phyloP scores from a whole-genome alignment of 139 green algal species.

The Raphidocelis subcapitata region DNA sequence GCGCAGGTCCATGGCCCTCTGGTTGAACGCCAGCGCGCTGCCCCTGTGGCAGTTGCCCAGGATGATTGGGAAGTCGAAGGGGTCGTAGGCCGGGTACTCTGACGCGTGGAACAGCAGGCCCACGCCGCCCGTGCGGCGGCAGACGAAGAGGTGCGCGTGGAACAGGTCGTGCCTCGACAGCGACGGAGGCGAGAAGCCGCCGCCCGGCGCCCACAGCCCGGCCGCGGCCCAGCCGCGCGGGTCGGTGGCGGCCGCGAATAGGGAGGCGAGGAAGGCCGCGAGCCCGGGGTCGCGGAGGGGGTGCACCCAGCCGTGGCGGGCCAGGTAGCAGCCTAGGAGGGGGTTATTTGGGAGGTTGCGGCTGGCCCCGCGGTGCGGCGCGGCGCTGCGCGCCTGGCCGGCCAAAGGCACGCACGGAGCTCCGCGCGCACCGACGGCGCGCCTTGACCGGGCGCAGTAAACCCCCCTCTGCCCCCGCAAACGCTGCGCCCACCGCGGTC shows the following conservation, averaged over 20 bases:
- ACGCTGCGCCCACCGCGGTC: neutral
- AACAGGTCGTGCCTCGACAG: slow-evolving; percentile 28
- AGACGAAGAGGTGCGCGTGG: slow-evolving; percentile 37
- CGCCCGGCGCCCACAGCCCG: neutral
- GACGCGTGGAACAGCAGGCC: slow-evolving; percentile 40
- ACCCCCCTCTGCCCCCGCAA: neutral
- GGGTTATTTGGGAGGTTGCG: too few species aligned
- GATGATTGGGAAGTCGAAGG: slow-evolving; percentile 21
- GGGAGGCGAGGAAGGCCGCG: slow-evolving; percentile 4
- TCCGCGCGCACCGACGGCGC: too few species aligned
- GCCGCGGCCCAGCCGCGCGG: neutral
- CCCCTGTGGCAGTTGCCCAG: slow-evolving; percentile 37
- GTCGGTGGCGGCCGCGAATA: slow-evolving; percentile 2
- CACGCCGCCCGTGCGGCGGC: neutral
- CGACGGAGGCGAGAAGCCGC: neutral
- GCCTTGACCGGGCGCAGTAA: neutral
- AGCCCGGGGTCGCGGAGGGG: neutral
- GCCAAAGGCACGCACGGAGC: too few species aligned
- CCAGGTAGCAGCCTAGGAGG: slow-evolving; percentile 6
- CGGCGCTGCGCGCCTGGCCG: too few species aligned
- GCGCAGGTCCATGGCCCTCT: slow-evolving; percentile 31
- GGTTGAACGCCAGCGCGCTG: slow-evolving; percentile 16
- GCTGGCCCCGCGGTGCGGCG: too few species aligned
- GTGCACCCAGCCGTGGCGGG: slow-evolving; percentile 8
- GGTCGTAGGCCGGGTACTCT: slow-evolving; percentile 30